Conservation (phyloP, 2,329 filamentous ascomycete species). For the Chrysoporthe austroafricana region DNA sequence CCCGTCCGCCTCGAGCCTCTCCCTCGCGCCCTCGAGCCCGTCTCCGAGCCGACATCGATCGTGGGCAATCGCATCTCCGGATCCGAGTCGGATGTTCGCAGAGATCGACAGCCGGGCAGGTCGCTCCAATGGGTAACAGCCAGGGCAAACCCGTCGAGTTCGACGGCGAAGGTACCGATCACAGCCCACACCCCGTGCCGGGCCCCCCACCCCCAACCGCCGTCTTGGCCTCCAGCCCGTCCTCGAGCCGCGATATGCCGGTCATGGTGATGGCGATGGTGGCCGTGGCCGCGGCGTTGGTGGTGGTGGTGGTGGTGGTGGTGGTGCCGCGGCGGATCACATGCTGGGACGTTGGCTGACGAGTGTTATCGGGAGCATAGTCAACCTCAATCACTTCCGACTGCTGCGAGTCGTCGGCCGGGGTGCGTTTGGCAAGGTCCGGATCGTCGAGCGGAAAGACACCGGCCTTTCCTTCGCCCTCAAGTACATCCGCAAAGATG, state of each 20-base stretch:
- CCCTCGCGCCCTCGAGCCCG: neutral
- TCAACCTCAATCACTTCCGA: slow-evolving; percentile 97
- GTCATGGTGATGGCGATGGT: neutral
- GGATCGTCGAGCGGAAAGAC: slow-evolving; percentile 97
- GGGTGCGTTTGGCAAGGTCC: slow-evolving; percentile 97
- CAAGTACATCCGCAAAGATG: slow-evolving; percentile 99
- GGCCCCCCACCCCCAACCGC: neutral
- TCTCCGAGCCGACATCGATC: neutral
- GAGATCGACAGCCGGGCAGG: slow-evolving; percentile 27
- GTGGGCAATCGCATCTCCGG: neutral
- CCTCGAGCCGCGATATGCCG: neutral
- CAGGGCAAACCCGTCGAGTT: slow-evolving; percentile 92
- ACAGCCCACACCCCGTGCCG: slow-evolving; percentile 2
- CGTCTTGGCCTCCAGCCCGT: slow-evolving; percentile 12
- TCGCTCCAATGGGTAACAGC: slow-evolving; percentile 79
- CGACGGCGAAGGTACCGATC: slow-evolving; percentile 82
- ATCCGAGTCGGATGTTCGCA: slow-evolving; percentile 20
- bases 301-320: too few relatives aligned
- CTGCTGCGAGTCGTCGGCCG: slow-evolving; percentile 94
- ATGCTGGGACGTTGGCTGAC: slow-evolving; percentile 18
- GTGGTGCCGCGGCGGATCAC: neutral
- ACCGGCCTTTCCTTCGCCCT: slow-evolving; percentile 91
- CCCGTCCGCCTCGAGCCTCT: neutral
- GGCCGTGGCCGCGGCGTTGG: too few relatives aligned
- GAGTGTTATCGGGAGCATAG: slow-evolving; percentile 49